phyloP scores from a whole-genome alignment of 192 early-diverging fungal genomes.

The Chytriomyces hyalinus region DNA sequence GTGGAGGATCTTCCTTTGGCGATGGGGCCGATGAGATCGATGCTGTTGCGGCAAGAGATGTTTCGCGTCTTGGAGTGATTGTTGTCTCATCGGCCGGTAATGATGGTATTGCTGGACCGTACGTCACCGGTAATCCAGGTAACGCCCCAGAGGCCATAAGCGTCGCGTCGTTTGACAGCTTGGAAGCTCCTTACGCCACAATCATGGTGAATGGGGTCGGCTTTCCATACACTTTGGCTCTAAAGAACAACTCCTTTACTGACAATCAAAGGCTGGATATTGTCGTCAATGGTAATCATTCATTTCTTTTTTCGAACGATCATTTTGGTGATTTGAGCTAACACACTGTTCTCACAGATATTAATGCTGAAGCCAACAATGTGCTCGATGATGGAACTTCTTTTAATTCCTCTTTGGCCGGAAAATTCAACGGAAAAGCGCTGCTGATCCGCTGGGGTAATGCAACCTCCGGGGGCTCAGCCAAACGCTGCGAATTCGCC shows the following conservation, averaged over 20 bases:
- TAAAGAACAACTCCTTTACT: neutral
- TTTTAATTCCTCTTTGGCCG: neutral
- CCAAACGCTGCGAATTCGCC: slow-evolving; percentile 22
- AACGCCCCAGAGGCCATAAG: slow-evolving; percentile 11
- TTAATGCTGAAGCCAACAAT: neutral
- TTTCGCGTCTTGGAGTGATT: slow-evolving; percentile 46
- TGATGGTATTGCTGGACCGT: slow-evolving; percentile 66
- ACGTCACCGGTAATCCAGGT: slow-evolving; percentile 45
- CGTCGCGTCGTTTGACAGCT: slow-evolving; percentile 36
- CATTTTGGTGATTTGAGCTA: neutral
- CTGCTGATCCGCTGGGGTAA: slow-evolving; percentile 29
- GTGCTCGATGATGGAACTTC: neutral
- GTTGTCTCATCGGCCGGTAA: slow-evolving; percentile 80
- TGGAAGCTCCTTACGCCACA: slow-evolving; percentile 10
- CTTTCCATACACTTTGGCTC: slow-evolving; percentile 6
- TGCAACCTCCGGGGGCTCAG: neutral
- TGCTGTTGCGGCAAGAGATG: slow-evolving; percentile 58
- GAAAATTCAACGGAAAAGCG: slow-evolving; percentile 3
- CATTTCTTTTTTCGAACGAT: neutral
- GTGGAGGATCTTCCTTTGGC: slow-evolving; percentile 64
- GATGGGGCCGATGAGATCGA: slow-evolving; percentile 55
- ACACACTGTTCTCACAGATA: neutral
- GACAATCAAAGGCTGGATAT: slow-evolving; percentile 21
- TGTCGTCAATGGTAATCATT: slow-evolving; percentile 19
- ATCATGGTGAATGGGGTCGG: slow-evolving; percentile 27